Evolutionary conservation across 148 eudicot genomes (phyloP).

Genomic region (Spergularia bocconei): DNA sequence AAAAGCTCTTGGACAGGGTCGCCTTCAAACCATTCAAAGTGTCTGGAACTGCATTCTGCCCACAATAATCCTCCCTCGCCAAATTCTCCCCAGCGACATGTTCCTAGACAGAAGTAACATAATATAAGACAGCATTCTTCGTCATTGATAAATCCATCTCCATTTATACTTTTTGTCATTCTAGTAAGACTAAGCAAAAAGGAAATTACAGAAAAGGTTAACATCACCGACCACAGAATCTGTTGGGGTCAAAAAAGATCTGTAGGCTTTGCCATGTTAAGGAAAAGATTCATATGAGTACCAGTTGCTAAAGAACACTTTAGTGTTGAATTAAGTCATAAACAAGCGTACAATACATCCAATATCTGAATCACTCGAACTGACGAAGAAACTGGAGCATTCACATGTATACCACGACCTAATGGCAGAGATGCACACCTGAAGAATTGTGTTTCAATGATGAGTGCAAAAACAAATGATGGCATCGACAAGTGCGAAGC

Average conservation of each 20-base stretch:
- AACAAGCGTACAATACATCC: background rate
- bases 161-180: background rate
- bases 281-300: background rate
- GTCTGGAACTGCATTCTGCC: conserved; percentile 89
- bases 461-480: conserved; percentile 77
- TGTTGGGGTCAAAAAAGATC: background rate
- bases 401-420: background rate
- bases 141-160: background rate
- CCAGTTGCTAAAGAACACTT: conserved; percentile 4
- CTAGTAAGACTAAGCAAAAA: no score
- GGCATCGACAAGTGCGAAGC: conserved; percentile 90
- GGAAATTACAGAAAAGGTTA: background rate
- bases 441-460: conserved; percentile 81
- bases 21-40: conserved; percentile 94
- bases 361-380: background rate
- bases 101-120: conserved; percentile 51
- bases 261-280: no score
- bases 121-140: conserved; percentile 18
- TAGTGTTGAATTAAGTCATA: background rate
- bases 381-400: background rate
- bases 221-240: background rate
- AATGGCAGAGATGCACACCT: conserved; percentile 44
- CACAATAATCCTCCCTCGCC: conserved; percentile 96
- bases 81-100: conserved; percentile 96
- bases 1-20: conserved; percentile 61